These are phyloP conservation scores for Chlorella sp. DNA, from an alignment of 139 green algal species.

Conservation along the genomic window DNA sequence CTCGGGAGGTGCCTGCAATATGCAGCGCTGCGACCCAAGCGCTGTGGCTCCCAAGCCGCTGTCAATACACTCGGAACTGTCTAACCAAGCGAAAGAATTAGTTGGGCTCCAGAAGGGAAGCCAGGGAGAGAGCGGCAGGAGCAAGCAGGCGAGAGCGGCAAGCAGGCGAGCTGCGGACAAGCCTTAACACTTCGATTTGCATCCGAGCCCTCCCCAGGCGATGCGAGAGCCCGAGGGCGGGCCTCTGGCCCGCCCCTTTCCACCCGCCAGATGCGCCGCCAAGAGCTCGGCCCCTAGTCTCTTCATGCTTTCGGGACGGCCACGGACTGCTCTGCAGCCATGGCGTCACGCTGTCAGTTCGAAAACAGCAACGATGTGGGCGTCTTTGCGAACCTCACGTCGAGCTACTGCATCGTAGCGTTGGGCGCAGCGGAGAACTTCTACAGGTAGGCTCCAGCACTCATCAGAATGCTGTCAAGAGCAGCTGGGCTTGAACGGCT, in stretches of 20 bases:
- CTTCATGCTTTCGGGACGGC: too few relatives aligned
- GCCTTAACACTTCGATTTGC: too few relatives aligned
- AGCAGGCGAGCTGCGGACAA: too few relatives aligned
- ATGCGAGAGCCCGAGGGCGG: too few relatives aligned
- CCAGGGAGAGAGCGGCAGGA: neutral
- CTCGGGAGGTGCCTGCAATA: neutral
- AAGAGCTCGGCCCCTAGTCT: too few relatives aligned
- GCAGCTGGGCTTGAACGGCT: too few relatives aligned
- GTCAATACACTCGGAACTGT: too few relatives aligned
- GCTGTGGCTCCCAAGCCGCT: neutral
- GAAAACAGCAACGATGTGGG: conserved; percentile 98
- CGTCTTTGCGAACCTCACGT: conserved; percentile 97
- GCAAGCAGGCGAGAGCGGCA: too few relatives aligned
- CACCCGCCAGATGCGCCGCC: too few relatives aligned
- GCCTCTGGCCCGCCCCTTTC: too few relatives aligned
- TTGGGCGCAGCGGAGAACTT: conserved; percentile 97
- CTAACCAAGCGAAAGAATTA: neutral
- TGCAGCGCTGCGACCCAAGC: neutral
- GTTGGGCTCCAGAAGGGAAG: neutral
- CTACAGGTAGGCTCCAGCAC: conserved; percentile 73
- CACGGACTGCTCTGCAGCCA: conserved; percentile 24
- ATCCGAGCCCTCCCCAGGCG: too few relatives aligned
- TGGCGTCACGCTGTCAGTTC: conserved; percentile 88
- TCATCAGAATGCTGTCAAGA: too few relatives aligned
- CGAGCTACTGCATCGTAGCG: conserved; percentile 93